phyloP scores from a whole-genome alignment of 139 green algal genomes.

The Deuterostichococcus epilithicus region DNA sequence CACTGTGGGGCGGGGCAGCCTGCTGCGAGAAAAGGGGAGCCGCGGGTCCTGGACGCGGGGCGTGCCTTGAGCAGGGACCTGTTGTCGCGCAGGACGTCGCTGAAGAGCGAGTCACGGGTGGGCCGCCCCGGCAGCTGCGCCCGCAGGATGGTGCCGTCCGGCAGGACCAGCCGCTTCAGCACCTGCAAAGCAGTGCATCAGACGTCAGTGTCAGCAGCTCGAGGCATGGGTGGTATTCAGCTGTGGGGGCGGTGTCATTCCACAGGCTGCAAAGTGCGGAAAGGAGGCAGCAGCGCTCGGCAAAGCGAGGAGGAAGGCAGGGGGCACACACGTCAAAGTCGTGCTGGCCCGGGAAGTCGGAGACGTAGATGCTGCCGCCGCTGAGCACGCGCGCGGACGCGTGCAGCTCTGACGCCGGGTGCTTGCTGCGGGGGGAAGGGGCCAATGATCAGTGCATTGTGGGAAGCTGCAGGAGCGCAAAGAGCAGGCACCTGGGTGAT shows the following conservation, averaged over 20 bases:
- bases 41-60: too few relatives aligned
- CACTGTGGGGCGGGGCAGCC: too few relatives aligned
- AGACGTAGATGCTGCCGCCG: slow-evolving; percentile 66
- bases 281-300: too few relatives aligned
- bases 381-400: slow-evolving; percentile 57
- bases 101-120: slow-evolving; percentile 85
- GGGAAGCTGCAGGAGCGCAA: too few relatives aligned
- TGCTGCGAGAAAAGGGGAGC: too few relatives aligned
- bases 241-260: too few relatives aligned
- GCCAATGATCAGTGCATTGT: not conserved
- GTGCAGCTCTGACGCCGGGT: slow-evolving; percentile 43
- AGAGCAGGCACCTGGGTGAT: too few relatives aligned
- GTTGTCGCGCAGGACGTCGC: slow-evolving; percentile 71
- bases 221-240: too few relatives aligned
- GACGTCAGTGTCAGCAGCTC: too few relatives aligned
- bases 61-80: slow-evolving; percentile 67
- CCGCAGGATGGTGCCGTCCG: slow-evolving; percentile 52
- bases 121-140: slow-evolving; percentile 69
- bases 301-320: too few relatives aligned
- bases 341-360: slow-evolving; percentile 65
- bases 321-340: slow-evolving; percentile 41
- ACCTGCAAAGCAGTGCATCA: too few relatives aligned
- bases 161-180: slow-evolving; percentile 63
- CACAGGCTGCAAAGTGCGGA: too few relatives aligned
- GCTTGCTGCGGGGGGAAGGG: slow-evolving; percentile 5